Evolutionary conservation across 352 stramenopile genomes (phyloP).

Genomic region (Pythium aphanidermatum): DNA sequence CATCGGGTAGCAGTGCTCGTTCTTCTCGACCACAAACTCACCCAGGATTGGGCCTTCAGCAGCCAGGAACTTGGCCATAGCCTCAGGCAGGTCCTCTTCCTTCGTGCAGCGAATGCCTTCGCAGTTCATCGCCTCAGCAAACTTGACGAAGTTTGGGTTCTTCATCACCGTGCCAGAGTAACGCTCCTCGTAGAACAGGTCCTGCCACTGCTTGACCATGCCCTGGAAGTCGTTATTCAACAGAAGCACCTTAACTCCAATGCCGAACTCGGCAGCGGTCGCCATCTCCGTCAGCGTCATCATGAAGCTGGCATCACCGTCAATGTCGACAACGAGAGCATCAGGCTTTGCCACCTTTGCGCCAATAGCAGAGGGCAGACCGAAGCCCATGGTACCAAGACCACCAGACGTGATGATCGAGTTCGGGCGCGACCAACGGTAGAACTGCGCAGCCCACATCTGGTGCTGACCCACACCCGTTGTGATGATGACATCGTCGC

Average conservation of each 20-base stretch:
- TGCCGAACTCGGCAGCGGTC: slow-evolving; percentile 91
- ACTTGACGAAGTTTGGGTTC: slow-evolving; percentile 93
- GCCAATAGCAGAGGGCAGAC: slow-evolving; percentile 90
- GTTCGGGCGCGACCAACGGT: slow-evolving; percentile 93
- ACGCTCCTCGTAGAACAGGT: slow-evolving; percentile 95
- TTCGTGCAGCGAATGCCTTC: slow-evolving; percentile 86
- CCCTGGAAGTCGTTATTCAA: slow-evolving; percentile 97
- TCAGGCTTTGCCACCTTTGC: slow-evolving; percentile 91
- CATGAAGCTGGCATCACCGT: slow-evolving; percentile 94
- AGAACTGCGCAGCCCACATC: slow-evolving; percentile 96
- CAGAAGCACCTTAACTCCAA: slow-evolving; percentile 94
- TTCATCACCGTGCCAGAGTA: slow-evolving; percentile 89
- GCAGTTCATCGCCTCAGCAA: slow-evolving; percentile 92
- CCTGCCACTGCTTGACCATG: slow-evolving; percentile 98
- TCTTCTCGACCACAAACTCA: slow-evolving; percentile 93
- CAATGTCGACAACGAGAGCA: slow-evolving; percentile 86
- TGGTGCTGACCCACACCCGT: slow-evolving; percentile 95
- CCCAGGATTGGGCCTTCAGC: slow-evolving; percentile 92
- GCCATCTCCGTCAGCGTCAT: slow-evolving; percentile 97
- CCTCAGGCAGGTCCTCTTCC: slow-evolving; percentile 85
- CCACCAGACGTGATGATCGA: slow-evolving; percentile 92
- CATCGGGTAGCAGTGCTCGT: slow-evolving; percentile 94
- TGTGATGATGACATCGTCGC: slow-evolving; percentile 91
- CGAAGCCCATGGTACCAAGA: slow-evolving; percentile 95
- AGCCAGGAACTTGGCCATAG: slow-evolving; percentile 92